Base-by-base conservation (phyloP, 139 green algal species). In the Closterium sp. region DNA sequence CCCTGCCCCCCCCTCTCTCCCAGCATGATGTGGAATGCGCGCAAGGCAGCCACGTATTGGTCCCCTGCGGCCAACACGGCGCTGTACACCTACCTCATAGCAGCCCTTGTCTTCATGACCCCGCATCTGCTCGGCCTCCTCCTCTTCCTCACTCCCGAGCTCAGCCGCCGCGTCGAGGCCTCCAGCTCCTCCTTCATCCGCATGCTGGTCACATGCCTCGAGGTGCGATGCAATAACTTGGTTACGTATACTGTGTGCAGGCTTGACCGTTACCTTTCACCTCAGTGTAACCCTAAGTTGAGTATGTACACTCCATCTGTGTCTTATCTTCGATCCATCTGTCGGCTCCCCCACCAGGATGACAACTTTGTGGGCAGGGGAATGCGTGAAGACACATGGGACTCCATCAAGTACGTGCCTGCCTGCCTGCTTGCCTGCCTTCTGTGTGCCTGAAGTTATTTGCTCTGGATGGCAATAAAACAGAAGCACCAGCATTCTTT, bases 331-430 rank as follows among this genome's bases (percentile, higher is more conserved):
- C 55, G 2, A 76, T 76, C 55, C 55, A 76, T 76, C 55, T 21
- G 43, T 66, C 9, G 43, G 43, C 43, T 66, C 43, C n/a, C n/a
- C n/a, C 21, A 66, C 25, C 88, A 91, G 88, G 66, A 34, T 30
- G 33, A 87, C 83, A n/a, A 38, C 28, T 92, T 84, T 90, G 89
- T 92, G 66, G 90, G 90, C 2, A 34, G 90, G 16, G 90, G 90
- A 25, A 81, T 92, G 81, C 81, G 32, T 30, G 89, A 92, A 31
- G 90, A 81, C 81, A 92, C 89, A 25, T 92, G 34, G 88, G 86
- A 89, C 31, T 84, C 86, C 86, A 84, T 89, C n/a, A 35, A 55
- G 86, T 89, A 85, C 21, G 86, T 33, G n/a, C 84, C 33, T 25
- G 55, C 55, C 28, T 28, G n/a, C 28, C 3, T 2, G 83, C 30